These are phyloP conservation scores for Coriolopsis trogii DNA, from an alignment of 1,284 basidiomycete genomes.

Conservation along the genomic window DNA sequence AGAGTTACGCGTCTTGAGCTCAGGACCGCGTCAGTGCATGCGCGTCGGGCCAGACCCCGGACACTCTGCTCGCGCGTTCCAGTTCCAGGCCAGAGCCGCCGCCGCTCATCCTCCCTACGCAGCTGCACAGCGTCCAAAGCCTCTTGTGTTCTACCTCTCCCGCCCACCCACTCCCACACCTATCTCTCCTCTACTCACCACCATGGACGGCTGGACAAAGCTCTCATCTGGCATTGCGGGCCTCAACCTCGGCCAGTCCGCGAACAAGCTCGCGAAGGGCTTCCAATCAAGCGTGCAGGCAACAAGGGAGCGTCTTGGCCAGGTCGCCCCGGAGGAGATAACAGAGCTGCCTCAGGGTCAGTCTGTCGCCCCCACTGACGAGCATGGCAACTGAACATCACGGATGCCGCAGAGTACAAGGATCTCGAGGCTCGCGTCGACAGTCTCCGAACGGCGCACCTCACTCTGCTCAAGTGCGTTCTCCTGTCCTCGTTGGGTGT, in stretches of 20 bases:
- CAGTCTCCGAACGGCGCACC: conserved; percentile 83
- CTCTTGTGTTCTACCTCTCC: conserved; percentile 1
- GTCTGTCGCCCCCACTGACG: conserved; percentile 3
- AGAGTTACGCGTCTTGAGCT: conserved; percentile 32
- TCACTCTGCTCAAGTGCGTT: conserved; percentile 76
- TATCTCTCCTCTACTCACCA: conserved; percentile 19
- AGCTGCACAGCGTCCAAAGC: conserved; percentile 20
- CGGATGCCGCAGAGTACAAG: conserved; percentile 79
- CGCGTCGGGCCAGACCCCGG: conserved; percentile 20
- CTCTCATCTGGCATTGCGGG: conserved; percentile 58
- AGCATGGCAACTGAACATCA: background rate
- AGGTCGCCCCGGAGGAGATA: conserved; percentile 89
- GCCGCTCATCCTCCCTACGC: conserved; percentile 9
- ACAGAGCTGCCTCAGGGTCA: conserved; percentile 90
- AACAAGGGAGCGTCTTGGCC: conserved; percentile 89
- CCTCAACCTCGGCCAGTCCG: conserved; percentile 71
- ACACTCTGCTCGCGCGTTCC: conserved; percentile 5
- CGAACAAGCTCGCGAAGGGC: conserved; percentile 78
- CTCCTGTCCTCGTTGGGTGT: background rate
- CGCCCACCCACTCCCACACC: conserved; percentile 2
- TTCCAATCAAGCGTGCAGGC: conserved; percentile 88
- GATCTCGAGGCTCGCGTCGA: conserved; percentile 95
- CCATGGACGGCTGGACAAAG: conserved; percentile 81
- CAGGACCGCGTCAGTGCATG: conserved; percentile 23
- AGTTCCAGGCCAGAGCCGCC: background rate